Conservation (phyloP, 768 basidiomycete species). For the Harrya chromipes region DNA sequence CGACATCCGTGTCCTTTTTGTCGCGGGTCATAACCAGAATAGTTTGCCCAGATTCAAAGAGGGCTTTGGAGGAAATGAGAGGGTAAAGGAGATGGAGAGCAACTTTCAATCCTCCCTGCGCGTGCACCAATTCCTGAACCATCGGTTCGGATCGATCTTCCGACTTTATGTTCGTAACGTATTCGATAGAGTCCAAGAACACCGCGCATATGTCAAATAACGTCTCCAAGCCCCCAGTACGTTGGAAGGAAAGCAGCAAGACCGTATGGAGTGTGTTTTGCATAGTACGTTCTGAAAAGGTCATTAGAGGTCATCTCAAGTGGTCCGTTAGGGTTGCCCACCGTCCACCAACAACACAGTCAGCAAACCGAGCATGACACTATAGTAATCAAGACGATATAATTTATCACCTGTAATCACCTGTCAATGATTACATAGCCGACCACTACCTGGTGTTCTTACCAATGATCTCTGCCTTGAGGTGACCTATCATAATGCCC, state of each 20-base stretch:
- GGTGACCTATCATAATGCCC: constrained; percentile 66
- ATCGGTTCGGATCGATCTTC: constrained; percentile 57
- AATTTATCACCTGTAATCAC: constrained; percentile 37
- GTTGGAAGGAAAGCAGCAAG: constrained; percentile 71
- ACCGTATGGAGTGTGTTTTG: constrained; percentile 79
- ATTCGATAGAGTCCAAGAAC: constrained; percentile 58
- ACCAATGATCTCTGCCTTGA: constrained; percentile 55
- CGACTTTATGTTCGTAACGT: constrained; percentile 43
- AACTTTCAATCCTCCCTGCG: constrained; percentile 79
- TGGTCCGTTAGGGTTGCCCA: constrained; percentile 21
- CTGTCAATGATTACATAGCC: constrained; percentile 10
- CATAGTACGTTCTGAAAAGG: constrained; percentile 63
- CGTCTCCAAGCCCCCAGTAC: constrained; percentile 65
- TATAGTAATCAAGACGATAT: constrained; percentile 47
- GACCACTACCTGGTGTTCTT: constrained; percentile 26
- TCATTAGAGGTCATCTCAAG: constrained; percentile 2
- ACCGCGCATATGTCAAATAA: constrained; percentile 55
- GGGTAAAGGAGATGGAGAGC: constrained; percentile 73
- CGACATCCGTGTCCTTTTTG: constrained; percentile 71
- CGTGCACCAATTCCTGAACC: constrained; percentile 68
- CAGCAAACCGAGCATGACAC: constrained; percentile 51
- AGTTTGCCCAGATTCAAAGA: constrained; percentile 87
- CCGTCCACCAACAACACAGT: constrained; percentile 58
- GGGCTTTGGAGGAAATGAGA: constrained; percentile 72
- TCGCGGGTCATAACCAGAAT: constrained; percentile 66